Conservation (phyloP, 1,284 basidiomycete species). For the Lentinula novae-zelandiae region DNA sequence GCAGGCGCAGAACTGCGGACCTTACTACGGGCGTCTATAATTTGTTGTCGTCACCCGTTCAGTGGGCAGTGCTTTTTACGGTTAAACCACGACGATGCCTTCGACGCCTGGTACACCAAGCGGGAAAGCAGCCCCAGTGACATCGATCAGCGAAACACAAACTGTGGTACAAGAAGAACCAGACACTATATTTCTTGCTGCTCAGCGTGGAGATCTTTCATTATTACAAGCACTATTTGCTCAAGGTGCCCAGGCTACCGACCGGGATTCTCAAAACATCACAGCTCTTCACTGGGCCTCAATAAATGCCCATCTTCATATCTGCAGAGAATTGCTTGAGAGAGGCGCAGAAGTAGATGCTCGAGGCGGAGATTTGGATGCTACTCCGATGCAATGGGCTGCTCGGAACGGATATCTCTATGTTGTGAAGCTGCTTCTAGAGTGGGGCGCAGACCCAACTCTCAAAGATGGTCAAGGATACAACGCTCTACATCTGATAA, state of each 20-base stretch:
- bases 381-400: constrained; percentile 98
- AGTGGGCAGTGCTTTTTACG: background rate
- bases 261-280: constrained; percentile 87
- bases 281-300: constrained; percentile 97
- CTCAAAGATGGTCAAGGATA: constrained; percentile 94
- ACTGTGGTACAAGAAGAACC: background rate
- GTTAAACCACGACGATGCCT: background rate
- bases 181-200: constrained; percentile 68
- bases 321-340: constrained; percentile 81
- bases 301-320: constrained; percentile 83
- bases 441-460: constrained; percentile 88
- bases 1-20: too few species aligned
- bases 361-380: constrained; percentile 91
- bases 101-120: constrained; percentile 3
- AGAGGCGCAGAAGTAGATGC: constrained; percentile 96
- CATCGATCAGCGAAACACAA: constrained; percentile 2
- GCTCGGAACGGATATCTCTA: constrained; percentile 95
- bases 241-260: constrained; percentile 74
- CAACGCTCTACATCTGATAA: constrained; percentile 93
- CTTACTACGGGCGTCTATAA: background rate
- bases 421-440: constrained; percentile 87
- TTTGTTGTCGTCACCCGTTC: background rate
- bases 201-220: constrained; percentile 82
- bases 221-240: constrained; percentile 69
- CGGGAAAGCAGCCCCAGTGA: constrained; percentile 1